A percentile compares a stretch with the other conserved stretches of the same genome.
Conservation (phyloP, 2,329 filamentous ascomycete species). For the Phaeosphaeriaceae sp. region DNA sequence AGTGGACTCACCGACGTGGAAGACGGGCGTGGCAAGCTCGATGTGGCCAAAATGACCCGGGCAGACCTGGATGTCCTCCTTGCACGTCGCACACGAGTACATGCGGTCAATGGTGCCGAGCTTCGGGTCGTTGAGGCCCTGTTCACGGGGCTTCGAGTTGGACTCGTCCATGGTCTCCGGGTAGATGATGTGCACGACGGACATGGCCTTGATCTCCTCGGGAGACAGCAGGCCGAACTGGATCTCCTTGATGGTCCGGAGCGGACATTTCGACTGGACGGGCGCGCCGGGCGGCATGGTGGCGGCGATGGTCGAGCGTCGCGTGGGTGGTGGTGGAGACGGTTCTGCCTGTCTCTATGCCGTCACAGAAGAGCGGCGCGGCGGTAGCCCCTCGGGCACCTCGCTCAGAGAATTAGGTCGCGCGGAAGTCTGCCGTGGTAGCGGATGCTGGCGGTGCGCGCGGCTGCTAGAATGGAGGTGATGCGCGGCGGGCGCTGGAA, state of each 20-base stretch:
- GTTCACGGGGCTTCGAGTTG: conserved; percentile 86
- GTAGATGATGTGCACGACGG: conserved; percentile 93
- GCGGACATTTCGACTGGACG: conserved; percentile 71
- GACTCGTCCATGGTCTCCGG: conserved; percentile 99
- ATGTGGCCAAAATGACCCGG: conserved; percentile 99
- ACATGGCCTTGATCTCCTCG: conserved; percentile 99
- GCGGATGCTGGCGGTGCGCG: conserved; percentile 19
- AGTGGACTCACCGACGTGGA: conserved; percentile 70
- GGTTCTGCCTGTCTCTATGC: conserved; percentile 15
- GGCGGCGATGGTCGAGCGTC: conserved; percentile 21
- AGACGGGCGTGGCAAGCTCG: conserved; percentile 94
- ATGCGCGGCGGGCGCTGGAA: conserved; percentile 44
- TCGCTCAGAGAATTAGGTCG: conserved; percentile 25
- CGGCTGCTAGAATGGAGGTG: conserved; percentile 15
- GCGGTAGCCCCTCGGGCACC: conserved; percentile 39
- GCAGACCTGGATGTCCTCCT: conserved; percentile 93
- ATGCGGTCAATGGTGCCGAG: conserved; percentile 96
- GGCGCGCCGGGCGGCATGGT: conserved; percentile 87
- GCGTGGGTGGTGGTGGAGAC: conserved; percentile 10
- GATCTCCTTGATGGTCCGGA: conserved; percentile 98
- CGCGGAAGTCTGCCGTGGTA: conserved; percentile 25
- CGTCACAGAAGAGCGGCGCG: conserved; percentile 22
- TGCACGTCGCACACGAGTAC: conserved; percentile 95
- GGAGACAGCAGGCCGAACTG: conserved; percentile 98
- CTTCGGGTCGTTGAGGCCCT: conserved; percentile 92